Conservation (phyloP, 225 moss, liverwort and hornwort genomes). For the Asterella californica region DNA sequence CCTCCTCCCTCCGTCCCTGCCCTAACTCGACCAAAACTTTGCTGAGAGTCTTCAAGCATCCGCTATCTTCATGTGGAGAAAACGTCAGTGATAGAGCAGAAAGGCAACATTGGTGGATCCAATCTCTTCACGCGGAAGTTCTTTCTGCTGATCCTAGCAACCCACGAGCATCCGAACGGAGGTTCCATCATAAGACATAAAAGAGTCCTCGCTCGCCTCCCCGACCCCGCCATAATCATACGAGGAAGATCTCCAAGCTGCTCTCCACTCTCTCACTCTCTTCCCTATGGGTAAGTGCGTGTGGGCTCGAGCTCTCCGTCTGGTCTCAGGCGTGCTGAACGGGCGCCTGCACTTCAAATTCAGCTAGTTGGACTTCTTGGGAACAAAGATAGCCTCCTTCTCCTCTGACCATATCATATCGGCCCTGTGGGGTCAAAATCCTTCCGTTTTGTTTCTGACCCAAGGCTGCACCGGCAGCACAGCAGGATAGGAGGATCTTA, state of each 20-base stretch:
- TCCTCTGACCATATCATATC: constrained; percentile 1
- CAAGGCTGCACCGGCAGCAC: background rate
- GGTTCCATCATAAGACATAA: constrained; percentile 18
- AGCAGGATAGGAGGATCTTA: background rate
- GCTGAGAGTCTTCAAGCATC: background rate
- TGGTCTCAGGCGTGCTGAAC: background rate
- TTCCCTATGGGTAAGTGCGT: background rate
- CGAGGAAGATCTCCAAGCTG: background rate
- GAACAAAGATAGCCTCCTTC: background rate
- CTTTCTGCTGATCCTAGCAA: constrained; percentile 21
- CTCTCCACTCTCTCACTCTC: background rate
- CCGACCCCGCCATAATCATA: constrained; percentile 24
- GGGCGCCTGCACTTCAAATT: constrained; percentile 10
- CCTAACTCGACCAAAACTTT: background rate
- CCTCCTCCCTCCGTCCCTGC: background rate
- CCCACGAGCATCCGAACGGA: constrained; percentile 4
- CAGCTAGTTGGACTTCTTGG: background rate
- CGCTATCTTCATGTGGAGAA: background rate
- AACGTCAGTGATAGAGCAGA: background rate
- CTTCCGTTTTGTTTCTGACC: background rate
- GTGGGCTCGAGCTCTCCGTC: background rate
- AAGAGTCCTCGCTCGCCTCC: constrained; percentile 19
- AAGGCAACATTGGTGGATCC: constrained; percentile 21
- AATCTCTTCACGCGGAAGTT: constrained; percentile 18
- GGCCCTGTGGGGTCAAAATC: background rate